phyloP scores from a whole-genome alignment of 2,329 filamentous ascomycete genomes.

The Aurifilum marmelostoma region DNA sequence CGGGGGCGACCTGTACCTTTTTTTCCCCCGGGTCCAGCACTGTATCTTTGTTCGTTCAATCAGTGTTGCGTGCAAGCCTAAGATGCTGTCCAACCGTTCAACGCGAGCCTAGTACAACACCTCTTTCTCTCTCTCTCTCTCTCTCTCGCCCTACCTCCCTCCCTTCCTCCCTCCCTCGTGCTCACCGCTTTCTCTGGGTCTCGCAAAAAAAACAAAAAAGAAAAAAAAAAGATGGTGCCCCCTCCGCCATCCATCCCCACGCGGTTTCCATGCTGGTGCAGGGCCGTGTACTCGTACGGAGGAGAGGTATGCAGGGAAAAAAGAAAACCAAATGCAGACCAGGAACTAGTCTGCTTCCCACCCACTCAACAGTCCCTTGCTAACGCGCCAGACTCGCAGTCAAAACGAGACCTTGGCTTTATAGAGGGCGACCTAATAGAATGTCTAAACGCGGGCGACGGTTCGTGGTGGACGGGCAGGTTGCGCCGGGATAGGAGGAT shows the following conservation, averaged over 20 bases:
- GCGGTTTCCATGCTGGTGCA: constrained; percentile 88
- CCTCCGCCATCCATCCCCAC: constrained; percentile 67
- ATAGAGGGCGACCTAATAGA: constrained; percentile 98
- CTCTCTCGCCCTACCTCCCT: background rate
- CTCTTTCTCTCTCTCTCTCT: constrained; percentile 10
- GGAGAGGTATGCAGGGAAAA: constrained; percentile 64
- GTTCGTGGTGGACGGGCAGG: constrained; percentile 97
- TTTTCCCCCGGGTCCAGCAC: background rate
- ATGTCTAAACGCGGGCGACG: constrained; percentile 95
- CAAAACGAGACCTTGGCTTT: constrained; percentile 92
- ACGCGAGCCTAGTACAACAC: constrained; percentile 22
- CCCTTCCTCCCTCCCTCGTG: background rate
- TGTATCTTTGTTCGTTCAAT: constrained; percentile 1
- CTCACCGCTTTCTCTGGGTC: background rate
- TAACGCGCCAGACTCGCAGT: constrained; percentile 50
- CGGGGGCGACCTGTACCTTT: background rate
- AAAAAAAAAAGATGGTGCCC: constrained; percentile 58
- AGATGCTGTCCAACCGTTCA: constrained; percentile 27
- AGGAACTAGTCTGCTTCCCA: background rate
- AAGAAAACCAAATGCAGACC: background rate
- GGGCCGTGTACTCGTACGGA: constrained; percentile 91
- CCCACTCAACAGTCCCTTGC: constrained; percentile 23
- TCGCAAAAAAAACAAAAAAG: too few species aligned
- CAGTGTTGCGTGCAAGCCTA: constrained; percentile 8
- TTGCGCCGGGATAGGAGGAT: constrained; percentile 87